Base-by-base conservation (phyloP, 179 eudicot genomes). In the Pouteria campechiana region DNA sequence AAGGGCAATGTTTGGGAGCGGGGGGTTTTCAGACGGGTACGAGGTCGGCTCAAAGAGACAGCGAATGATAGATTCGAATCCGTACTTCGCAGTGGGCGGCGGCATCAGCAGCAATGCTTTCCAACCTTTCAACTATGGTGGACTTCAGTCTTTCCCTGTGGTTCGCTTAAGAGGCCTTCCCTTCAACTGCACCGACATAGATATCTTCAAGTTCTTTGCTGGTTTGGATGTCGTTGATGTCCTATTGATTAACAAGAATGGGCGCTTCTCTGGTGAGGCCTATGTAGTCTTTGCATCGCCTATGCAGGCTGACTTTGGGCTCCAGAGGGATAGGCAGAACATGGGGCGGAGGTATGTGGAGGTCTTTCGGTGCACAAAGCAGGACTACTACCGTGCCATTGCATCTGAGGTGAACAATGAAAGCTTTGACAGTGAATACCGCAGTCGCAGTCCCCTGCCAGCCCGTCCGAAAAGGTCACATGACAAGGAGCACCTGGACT, bases 31-130 rank as follows among this genome's bases (percentile, higher is more conserved):
- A 67, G 83, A 78, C 76, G 88, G 93, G 89, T 78, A 78, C 82
- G 88, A 74, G 89, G 77, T 83, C 68, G 88, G 96, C 80, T 81
- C 95, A 82, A 86, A 86, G 93, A 75, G 96, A 76, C 85, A 76
- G 76, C 74, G 96, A 78, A 69, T 85, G 93, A 85, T 76, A 80
- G 96, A 86, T 58, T 67, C 93, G 62, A 74, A 76, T 78, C 82
- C 88, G 78, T 85, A 81, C 95, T 85, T 81, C 81, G 84, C 95
- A 85, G 92, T 78, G 74, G 68, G 76, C 73, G 60, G 80, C 70
- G 32, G 78, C 44, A 58, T 74, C 12, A 58, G 73, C 30, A 65
- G 74, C 24, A n/a, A n/a, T n/a, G n/a, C n/a, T n/a, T 78, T 46
- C 53, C 78, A 64, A 32, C 49, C 67, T 7, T 71, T 68, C 31